These are phyloP conservation scores for Mycena rebaudengoi DNA, from an alignment of 768 basidiomycete genomes.

Conservation along the genomic window DNA sequence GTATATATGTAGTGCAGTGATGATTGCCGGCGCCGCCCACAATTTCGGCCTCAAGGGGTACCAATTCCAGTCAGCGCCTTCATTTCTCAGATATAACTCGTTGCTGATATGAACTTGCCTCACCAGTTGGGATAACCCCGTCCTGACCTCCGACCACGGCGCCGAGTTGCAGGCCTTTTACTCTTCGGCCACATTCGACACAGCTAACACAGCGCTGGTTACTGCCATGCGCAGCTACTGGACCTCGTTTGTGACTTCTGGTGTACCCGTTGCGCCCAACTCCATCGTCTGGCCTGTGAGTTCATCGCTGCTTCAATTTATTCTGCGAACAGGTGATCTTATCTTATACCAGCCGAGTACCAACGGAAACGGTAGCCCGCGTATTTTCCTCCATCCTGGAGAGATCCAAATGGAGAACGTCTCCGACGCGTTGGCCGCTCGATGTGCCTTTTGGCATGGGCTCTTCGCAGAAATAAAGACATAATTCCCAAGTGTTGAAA, in stretches of 20 bases:
- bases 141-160: conserved; percentile 46
- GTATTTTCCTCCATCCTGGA: conserved; percentile 38
- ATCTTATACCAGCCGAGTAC: background rate
- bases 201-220: conserved; percentile 40
- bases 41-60: conserved; percentile 31
- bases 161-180: conserved; percentile 46
- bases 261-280: conserved; percentile 35
- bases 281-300: conserved; percentile 40
- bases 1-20: conserved; percentile 50
- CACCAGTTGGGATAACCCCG: conserved; percentile 49
- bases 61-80: conserved; percentile 43
- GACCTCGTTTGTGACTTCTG: conserved; percentile 47
- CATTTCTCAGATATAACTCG: conserved; percentile 13
- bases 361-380: conserved; percentile 32
- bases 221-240: conserved; percentile 47
- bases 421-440: conserved; percentile 24
- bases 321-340: background rate
- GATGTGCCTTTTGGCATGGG: conserved; percentile 42
- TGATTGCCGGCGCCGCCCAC: conserved; percentile 41
- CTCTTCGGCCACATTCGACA: conserved; percentile 41
- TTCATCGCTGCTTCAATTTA: background rate
- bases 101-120: background rate
- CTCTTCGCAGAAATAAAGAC: no score
- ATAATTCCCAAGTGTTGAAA: no score
- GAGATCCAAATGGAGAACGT: conserved; percentile 32